phyloP scores from a whole-genome alignment of 2,329 filamentous ascomycete genomes.

The Monosporascus cannonballus region DNA sequence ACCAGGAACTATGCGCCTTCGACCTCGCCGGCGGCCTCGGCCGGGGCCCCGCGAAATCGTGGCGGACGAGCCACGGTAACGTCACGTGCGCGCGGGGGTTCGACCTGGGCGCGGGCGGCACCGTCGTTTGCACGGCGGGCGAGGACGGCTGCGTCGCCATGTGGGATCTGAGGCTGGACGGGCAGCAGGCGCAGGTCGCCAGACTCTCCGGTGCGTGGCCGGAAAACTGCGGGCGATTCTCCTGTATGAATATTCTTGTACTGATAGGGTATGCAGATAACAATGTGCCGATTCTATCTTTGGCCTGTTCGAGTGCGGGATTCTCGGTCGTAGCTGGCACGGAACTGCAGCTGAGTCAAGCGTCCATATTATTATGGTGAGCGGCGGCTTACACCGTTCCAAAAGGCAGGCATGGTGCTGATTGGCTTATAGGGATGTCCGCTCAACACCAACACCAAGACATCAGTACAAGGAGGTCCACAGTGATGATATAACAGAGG shows the following conservation, averaged over 20 bases:
- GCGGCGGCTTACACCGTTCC: too few relatives aligned
- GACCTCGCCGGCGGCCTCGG: slow-evolving; percentile 51
- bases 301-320: slow-evolving; percentile 53
- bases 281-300: slow-evolving; percentile 51
- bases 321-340: slow-evolving; percentile 66
- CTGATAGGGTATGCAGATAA: slow-evolving; percentile 29
- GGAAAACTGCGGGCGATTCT: slow-evolving; percentile 16
- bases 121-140: slow-evolving; percentile 61
- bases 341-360: slow-evolving; percentile 59
- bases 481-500: slow-evolving; percentile 61
- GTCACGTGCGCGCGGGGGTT: slow-evolving; percentile 57
- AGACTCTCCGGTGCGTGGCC: slow-evolving; percentile 39
- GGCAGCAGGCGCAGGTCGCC: slow-evolving; percentile 32
- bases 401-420: slow-evolving; percentile 33
- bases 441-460: slow-evolving; percentile 39
- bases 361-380: slow-evolving; percentile 54
- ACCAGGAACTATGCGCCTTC: slow-evolving; percentile 63
- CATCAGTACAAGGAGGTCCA: slow-evolving; percentile 59
- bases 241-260: slow-evolving; percentile 1
- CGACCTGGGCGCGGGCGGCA: slow-evolving; percentile 35
- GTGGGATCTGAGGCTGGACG: slow-evolving; percentile 56
- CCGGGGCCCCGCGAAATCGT: slow-evolving; percentile 39
- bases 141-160: slow-evolving; percentile 62
- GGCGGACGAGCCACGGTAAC: slow-evolving; percentile 52
- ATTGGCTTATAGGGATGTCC: slow-evolving; percentile 46